phyloP scores from a whole-genome alignment of 2,329 filamentous ascomycete species.

The Harringtonia lauricola region DNA sequence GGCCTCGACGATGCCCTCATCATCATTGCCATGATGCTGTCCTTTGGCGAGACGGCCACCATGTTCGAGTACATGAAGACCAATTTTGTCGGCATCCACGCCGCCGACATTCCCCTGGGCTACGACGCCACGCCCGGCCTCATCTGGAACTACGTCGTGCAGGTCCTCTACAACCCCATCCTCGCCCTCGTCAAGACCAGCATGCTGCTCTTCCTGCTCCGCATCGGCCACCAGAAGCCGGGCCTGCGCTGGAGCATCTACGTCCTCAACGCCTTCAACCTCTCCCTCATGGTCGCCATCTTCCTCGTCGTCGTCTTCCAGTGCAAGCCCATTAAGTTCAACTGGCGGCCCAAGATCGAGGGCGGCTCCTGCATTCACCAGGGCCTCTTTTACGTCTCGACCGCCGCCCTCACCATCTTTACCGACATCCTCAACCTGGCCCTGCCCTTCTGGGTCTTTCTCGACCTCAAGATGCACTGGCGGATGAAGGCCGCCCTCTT shows the following conservation, averaged over 20 bases:
- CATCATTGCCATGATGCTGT: slow-evolving; percentile 8
- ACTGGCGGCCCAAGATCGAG: slow-evolving; percentile 31
- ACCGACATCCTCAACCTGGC: slow-evolving; percentile 31
- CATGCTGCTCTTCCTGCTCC: slow-evolving; percentile 21
- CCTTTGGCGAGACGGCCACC: slow-evolving; percentile 6
- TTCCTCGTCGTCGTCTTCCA: slow-evolving; percentile 24
- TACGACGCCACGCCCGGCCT: slow-evolving; percentile 3
- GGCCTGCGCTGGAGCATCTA: slow-evolving; percentile 17
- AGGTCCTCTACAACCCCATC: slow-evolving; percentile 13
- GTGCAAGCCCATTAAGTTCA: slow-evolving; percentile 28
- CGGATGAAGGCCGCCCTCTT: slow-evolving; percentile 19
- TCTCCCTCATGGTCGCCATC: slow-evolving; percentile 20
- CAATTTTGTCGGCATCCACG: slow-evolving; percentile 12
- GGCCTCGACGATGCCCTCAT: slow-evolving; percentile 10
- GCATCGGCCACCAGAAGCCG: slow-evolving; percentile 19
- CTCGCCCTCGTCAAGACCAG: slow-evolving; percentile 23
- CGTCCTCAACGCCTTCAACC: slow-evolving; percentile 19
- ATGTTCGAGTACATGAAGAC: slow-evolving; percentile 10
- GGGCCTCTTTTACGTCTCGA: slow-evolving; percentile 19
- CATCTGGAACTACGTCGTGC: slow-evolving; percentile 11
- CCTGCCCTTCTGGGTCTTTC: slow-evolving; percentile 26
- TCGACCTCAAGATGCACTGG: slow-evolving; percentile 18
- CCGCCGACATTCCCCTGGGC: slow-evolving; percentile 3
- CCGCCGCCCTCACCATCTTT: slow-evolving; percentile 29
- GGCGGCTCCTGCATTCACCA: slow-evolving; percentile 24